phyloP scores from a whole-genome alignment of 306 rosid genomes.

The Ziziphus jujuba region DNA sequence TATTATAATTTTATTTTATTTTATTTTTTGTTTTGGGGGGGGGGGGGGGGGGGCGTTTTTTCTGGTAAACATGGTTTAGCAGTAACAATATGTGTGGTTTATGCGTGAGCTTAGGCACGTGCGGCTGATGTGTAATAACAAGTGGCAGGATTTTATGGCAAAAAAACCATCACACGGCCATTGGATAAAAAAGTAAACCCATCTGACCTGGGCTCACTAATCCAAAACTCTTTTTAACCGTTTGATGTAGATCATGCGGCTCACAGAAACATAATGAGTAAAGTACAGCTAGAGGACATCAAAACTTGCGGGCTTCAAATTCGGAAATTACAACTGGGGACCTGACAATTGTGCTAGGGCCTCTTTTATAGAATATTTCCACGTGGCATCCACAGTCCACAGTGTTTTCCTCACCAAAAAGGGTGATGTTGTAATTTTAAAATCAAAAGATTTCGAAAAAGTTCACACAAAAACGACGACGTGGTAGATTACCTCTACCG shows the following conservation, averaged over 20 bases:
- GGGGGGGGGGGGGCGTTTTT: too few relatives aligned
- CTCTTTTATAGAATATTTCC: slow-evolving; percentile 29
- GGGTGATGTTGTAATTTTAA: slow-evolving; percentile 28
- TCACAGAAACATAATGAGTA: slow-evolving; percentile 4
- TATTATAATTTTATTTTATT: too few relatives aligned
- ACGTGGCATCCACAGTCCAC: neutral
- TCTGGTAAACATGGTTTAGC: too few relatives aligned
- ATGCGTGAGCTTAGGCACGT: too few relatives aligned
- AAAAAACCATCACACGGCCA: neutral
- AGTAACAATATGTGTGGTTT: too few relatives aligned
- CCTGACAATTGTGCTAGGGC: slow-evolving; percentile 24
- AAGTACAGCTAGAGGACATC: too few relatives aligned
- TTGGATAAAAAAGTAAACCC: neutral
- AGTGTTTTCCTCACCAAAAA: neutral
- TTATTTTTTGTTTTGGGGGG: too few relatives aligned
- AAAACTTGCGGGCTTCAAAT: neutral
- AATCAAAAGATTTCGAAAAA: neutral
- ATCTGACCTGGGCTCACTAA: slow-evolving; percentile 21
- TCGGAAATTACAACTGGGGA: too few relatives aligned
- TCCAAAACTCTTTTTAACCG: neutral
- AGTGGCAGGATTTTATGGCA: too few relatives aligned
- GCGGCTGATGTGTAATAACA: slow-evolving; percentile 14
- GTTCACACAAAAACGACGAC: slow-evolving; percentile 36
- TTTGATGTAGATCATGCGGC: slow-evolving; percentile 21
- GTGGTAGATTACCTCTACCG: slow-evolving; percentile 22